Percentiles rank a stretch among this genome's conserved stretches.
These are phyloP conservation scores for Thyridium curvatum DNA, from an alignment of 2,329 filamentous ascomycete genomes.

Conservation along the genomic window DNA sequence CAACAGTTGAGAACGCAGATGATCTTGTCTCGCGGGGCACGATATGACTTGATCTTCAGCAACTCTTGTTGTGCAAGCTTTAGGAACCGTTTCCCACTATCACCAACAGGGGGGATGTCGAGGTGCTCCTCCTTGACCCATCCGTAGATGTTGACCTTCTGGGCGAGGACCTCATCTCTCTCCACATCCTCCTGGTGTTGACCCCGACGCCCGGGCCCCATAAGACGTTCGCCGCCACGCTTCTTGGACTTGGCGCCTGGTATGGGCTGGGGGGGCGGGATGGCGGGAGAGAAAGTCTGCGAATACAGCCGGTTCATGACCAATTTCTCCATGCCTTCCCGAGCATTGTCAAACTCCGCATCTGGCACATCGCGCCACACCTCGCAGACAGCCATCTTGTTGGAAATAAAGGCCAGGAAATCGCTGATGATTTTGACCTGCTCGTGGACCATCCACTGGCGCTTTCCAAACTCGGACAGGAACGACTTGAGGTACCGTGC, in stretches of 20 bases:
- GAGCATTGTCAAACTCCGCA: constrained; percentile 94
- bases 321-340: constrained; percentile 98
- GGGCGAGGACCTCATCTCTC: constrained; percentile 87
- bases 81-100: constrained; percentile 84
- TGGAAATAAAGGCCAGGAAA: constrained; percentile 92
- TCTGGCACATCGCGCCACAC: constrained; percentile 96
- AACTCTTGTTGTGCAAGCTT: constrained; percentile 89
- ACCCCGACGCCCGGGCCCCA: constrained; percentile 79
- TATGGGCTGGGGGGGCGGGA: constrained; percentile 71
- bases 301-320: constrained; percentile 97
- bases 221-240: constrained; percentile 59
- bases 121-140: constrained; percentile 93
- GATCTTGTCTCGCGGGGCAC: constrained; percentile 95
- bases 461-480: constrained; percentile 88
- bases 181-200: constrained; percentile 99
- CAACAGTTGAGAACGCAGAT: constrained; percentile 98
- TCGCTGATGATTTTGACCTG: constrained; percentile 98
- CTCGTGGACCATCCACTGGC: constrained; percentile 99
- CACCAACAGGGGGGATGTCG: constrained; percentile 79
- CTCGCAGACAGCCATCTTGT: constrained; percentile 96
- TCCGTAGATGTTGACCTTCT: constrained; percentile 94
- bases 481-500: constrained; percentile 95
- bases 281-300: constrained; percentile 94
- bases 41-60: constrained; percentile 92
- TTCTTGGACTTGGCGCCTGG: constrained; percentile 62